Base-by-base conservation (phyloP, 1,139 yeast species). In the Komagataea norvegica region DNA sequence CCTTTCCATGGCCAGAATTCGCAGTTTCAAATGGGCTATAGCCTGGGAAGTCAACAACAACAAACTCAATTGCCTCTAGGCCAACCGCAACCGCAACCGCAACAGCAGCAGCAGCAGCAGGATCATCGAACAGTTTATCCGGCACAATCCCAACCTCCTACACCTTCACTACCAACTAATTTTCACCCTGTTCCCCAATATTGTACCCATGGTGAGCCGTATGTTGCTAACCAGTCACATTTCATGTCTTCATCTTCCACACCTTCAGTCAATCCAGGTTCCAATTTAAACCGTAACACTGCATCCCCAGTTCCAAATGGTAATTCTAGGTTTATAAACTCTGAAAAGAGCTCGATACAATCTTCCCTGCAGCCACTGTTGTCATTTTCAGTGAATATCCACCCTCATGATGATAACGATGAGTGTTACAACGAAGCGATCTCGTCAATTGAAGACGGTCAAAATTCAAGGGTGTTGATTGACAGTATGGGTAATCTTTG, bases 401-500 rank as follows among this genome's bases (percentile, higher is more conserved):
- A 34, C 5, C 36, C 42, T 2, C 35, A 30, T 6, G 51, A 44
- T 6, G 35, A 34, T 3, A 42, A 36, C 14, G 44, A 46, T 21
- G 47, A 46, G 17, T 27, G 37, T 4, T 29, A 36, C n/a, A 40
- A 42, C 24, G 46, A 47, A 22, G 34, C 36, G 6, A 36, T 39
- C 8, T 30, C 38, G 2, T 29, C 59, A 3, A 45, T 44, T 4
- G 57, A 57, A 10, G 50, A 50, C 27, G 62, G 60, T 6, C 52
- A 55, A n/a, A 57, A 56, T 25, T 55, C 62, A 31, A 47, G 63
- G 27, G 38, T 62, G 6, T 36, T 61, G 8, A 54, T 54, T 46
- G 67, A 61, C 37, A 47, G 45, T 15, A 48, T 51, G 9, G 65
- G 65, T 1, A 56, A 57, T 31, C 34, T 57, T 20, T 49, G 64